Conservation (phyloP, 2,329 filamentous ascomycete species). For the Lasiodiplodia gonubiensis region DNA sequence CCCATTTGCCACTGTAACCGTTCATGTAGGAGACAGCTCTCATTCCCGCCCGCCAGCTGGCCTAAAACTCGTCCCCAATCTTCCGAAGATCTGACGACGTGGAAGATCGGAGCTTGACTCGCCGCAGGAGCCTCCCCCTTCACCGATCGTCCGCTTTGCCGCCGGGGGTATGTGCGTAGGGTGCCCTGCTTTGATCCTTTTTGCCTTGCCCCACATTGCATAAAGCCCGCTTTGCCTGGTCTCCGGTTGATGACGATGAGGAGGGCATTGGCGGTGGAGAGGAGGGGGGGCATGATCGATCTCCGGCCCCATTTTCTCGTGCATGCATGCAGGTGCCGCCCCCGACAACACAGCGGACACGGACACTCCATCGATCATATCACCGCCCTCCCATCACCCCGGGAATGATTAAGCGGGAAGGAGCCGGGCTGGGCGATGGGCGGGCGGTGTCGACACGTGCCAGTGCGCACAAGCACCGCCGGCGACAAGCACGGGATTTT, state of each 20-base stretch:
- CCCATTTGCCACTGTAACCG: background rate
- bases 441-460: background rate
- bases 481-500: too few relatives aligned
- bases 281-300: background rate
- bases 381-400: background rate
- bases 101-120: background rate
- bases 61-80: background rate
- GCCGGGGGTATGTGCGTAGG: background rate
- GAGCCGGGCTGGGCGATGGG: background rate
- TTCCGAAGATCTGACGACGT: background rate
- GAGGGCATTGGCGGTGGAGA: background rate
- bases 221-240: background rate
- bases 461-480: background rate
- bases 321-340: background rate
- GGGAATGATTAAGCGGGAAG: background rate
- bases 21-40: background rate
- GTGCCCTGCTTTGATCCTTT: background rate
- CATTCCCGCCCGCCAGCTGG: background rate
- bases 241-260: background rate
- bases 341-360: background rate
- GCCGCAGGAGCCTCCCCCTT: background rate
- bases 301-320: background rate
- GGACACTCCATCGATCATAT: background rate
- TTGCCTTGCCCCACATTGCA: background rate
- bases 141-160: background rate